Base-by-base conservation (phyloP, 768 basidiomycete species). In the Calvatia gigantea region DNA sequence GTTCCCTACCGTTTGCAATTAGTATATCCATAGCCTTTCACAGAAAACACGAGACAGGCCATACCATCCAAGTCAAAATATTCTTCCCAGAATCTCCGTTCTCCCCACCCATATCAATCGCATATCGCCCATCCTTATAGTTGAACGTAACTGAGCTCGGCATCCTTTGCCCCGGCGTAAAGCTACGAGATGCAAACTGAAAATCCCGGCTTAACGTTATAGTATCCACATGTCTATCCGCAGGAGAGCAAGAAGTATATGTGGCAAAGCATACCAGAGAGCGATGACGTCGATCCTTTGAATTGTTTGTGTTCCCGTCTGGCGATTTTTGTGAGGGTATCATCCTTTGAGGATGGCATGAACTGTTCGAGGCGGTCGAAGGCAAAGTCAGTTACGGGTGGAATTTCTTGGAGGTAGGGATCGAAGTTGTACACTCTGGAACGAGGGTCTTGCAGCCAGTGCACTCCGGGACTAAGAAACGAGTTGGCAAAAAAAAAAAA, bases 241-340 rank as follows among this genome's bases (percentile, higher is more conserved):
- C 81, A 21, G n/a, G 91, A 94, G 4, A 97, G 74, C 15, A 94
- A 76, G 65, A 93, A 92, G 66, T 97, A 98, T 15, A 96, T 83
- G 45, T 98, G 94, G 41, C 83, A 78, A 39, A 97, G 75, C 63
- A 94, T 83, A 32, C 89, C 86, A 0, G 92, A 87, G 49, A 97
- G 69, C 1, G 92, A 94, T 6, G 94, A 96, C 0, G 95, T 98
- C 2, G 92, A 95, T 3, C 95, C 96, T 2, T 82, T 82, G 66
- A 90, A 97, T 25, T 64, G 74, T 39, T 81, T 79, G 0, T 77
- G 69, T 57, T 90, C 76, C 39, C 71, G 67, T 60, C 78, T 75
- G 1, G 89, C 87, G 12, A 96, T 70, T 8, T 64, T 62, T 58
- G 76, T 75, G 8, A 96, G 71, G 54, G 91, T 88, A 87, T 6